Conservation (phyloP, 345 rosid genomes). For the Excoecaria cochinchinensis region DNA sequence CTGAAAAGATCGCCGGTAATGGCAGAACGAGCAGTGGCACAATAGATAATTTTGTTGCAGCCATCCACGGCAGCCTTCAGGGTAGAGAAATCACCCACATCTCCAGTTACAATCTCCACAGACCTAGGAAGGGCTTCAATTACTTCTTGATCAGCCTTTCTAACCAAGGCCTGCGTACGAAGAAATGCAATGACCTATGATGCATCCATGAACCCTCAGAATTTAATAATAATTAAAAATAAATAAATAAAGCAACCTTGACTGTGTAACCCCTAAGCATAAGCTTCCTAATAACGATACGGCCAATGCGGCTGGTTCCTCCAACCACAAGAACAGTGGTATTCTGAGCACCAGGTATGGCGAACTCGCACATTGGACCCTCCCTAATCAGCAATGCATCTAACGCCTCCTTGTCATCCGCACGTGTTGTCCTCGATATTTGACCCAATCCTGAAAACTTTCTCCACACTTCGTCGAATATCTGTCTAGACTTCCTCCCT, state of each 20-base stretch:
- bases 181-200: background rate
- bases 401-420: conserved; percentile 61
- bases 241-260: conserved; percentile 41
- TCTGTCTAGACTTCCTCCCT: conserved; percentile 81
- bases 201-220: no score
- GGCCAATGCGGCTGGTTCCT: conserved; percentile 90
- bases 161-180: conserved; percentile 57
- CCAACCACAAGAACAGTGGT: conserved; percentile 92
- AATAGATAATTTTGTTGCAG: conserved; percentile 85
- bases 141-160: conserved; percentile 66
- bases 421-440: conserved; percentile 76
- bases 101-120: conserved; percentile 77
- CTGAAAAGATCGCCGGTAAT: conserved; percentile 83
- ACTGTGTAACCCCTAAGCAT: conserved; percentile 93
- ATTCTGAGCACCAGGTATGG: conserved; percentile 87
- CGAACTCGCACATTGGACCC: conserved; percentile 97
- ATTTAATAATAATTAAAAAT: background rate
- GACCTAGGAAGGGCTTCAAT: conserved; percentile 84
- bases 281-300: conserved; percentile 89
- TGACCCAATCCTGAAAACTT: conserved; percentile 94
- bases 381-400: conserved; percentile 68
- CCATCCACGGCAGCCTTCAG: conserved; percentile 70
- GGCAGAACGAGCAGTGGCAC: conserved; percentile 92
- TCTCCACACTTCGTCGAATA: conserved; percentile 93
- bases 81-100: conserved; percentile 80